Evolutionary conservation across 176 grass and related monocot genomes (phyloP), one percentile per base, ranked within the genome.

Genomic region (Aegilops tauschii): DNA sequence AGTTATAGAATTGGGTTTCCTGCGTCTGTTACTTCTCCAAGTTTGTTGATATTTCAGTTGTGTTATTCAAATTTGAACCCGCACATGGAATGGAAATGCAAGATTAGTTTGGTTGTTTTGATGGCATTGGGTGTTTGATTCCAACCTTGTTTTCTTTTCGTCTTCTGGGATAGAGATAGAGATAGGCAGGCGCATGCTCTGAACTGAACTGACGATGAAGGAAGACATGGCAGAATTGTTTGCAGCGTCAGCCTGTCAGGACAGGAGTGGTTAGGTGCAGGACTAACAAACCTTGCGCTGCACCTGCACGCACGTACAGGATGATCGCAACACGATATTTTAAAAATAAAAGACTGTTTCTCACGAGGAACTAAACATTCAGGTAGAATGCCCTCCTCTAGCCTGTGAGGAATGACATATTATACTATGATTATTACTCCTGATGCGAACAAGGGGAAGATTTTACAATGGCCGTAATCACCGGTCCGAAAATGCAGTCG

Each of bases 191-290:
- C 0, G 40, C 72, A 36, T 31, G 44, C 62, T 77, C 61, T 78
- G 61, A 34, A 52, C 62, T 78, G 61, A 34, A 54, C 16, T 54
- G 16, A 54, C 50, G 50, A 2, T 54, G 50, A 9, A 16, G 21
- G 9, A 63, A 2, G 52, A 44, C 5, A 59, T 12, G 67, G 17
- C 76, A 86, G 8, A n/a, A 79, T 62, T 45, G 13, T 69, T 39
- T 84, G 73, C 23, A 69, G 64, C 73, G 31, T 34, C 76, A 54
- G 65, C 3, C 36, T 84, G 42, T 42, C 82, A 65, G 39, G 44
- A 68, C 82, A 65, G 39, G 44, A 68, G 6, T 29, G 49, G 18
- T 76, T 31, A 72, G 54, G 29, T 42, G 11, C 49, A 45, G 54
- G 50, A 54, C 50, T 54, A 54, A 54, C 50, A 5, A 42, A 56